Base-by-base conservation (phyloP, 1,284 basidiomycete genomes). In the Rugosomyces carneus region DNA sequence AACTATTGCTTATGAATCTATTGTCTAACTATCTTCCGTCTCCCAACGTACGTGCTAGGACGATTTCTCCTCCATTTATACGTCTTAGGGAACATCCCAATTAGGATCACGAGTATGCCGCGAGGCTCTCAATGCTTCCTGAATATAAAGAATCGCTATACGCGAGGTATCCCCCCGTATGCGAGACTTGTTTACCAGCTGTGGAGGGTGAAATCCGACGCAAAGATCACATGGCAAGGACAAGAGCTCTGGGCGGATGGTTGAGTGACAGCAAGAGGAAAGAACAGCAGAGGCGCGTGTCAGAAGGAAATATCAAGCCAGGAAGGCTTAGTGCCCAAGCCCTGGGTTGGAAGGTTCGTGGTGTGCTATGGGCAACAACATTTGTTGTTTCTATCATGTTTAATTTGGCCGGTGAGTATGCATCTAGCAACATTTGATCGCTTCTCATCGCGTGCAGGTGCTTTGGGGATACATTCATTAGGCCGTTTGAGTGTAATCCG, bases 1-100 rank as follows among this genome's bases (percentile, higher is more conserved):
- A 95, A 60, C 84, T 81, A 64, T 75, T 96, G 23, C 72, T 92
- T 42, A 72, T 90, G 51, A 89, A 93, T 61, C 73, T 96, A 44
- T 68, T 95, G 21, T 88, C 90, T 3, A 92, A 89, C 54, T 96
- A 94, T 60, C 75, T 94, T 0, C 91, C 92, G 40, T 67, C 69
- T 47, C 76, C 71, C 13, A 71, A 73, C 59, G 89, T 79, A 36
- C 26, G 52, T 47, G 2, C 4, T 16, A 39, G 60, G 58, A 75
- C 67, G 9, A 16, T 35, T 26, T 40, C 45, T 29, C 23, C 31
- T 23, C 18, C 26, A 44, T 8, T 13, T 18, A 13, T 41, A 16
- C 27, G 21, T 16, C 24, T 43, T 37, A 47, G 50, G 29, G 29
- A 32, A 19, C 44, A 37, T 35, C 32, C 41, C 13, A 29, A 24